phyloP scores from a whole-genome alignment of 2,329 filamentous ascomycete genomes.

The Stagonosporopsis cucurbitacearum region DNA sequence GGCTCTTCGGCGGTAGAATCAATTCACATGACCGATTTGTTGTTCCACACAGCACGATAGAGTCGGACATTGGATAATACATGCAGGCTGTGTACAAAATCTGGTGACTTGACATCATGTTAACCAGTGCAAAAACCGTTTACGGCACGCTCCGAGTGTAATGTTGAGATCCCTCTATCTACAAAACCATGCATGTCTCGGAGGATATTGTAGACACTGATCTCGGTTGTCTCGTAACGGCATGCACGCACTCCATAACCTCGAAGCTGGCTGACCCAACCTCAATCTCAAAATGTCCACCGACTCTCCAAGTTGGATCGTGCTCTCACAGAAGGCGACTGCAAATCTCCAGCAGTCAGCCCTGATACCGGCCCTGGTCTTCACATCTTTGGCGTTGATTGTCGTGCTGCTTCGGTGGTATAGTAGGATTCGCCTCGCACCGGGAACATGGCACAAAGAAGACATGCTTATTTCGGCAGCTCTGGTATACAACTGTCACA shows the following conservation, averaged over 20 bases:
- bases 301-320: constrained; percentile 33
- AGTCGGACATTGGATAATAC: not conserved
- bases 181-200: not conserved
- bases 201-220: not conserved
- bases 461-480: constrained; percentile 39
- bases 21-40: not conserved
- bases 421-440: constrained; percentile 27
- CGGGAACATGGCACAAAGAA: constrained; percentile 25
- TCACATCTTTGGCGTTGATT: constrained; percentile 33
- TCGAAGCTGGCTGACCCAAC: not conserved
- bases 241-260: not conserved
- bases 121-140: not conserved
- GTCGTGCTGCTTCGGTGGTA: constrained; percentile 38
- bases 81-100: not conserved
- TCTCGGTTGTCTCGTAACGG: not conserved
- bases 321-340: constrained; percentile 29
- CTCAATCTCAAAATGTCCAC: constrained; percentile 18
- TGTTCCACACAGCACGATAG: not conserved
- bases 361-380: constrained; percentile 33
- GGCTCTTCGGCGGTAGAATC: not conserved
- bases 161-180: not conserved
- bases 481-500: constrained; percentile 25
- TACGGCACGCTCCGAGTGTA: not conserved
- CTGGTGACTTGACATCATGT: constrained; percentile 1
- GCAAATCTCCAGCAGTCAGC: constrained; percentile 33